Base-by-base conservation (phyloP, 148 eudicot species). In the Arbutus unedo region DNA sequence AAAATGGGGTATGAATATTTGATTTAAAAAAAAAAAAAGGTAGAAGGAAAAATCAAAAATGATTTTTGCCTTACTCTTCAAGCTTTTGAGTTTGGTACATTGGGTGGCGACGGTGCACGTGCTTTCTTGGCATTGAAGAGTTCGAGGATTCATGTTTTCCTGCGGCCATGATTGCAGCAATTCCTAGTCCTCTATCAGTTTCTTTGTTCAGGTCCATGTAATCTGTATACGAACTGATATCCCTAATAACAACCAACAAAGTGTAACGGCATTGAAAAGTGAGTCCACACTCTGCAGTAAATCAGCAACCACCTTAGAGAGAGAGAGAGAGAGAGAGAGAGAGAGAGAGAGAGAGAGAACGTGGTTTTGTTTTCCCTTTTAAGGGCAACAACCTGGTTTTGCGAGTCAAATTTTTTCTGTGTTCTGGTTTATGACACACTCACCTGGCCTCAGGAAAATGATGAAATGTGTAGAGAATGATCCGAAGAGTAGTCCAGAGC, bases 121-220 rank as follows among this genome's bases (percentile, higher is more conserved):
- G 68, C 68, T 62, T 62, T 62, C 68, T 62, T 62, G 31, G 31
- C 68, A 60, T 60, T n/a, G 66, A 60, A 60, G 66, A 60, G n/a
- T n/a, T 60, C 66, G n/a, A 60, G 31, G 31, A n/a, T 60, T 60
- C 66, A 0, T 60, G 66, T 25, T 60, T n/a, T 60, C 66, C 10
- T 60, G 66, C 10, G 7, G n/a, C 66, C 31, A 21, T 62, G 68
- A 62, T 62, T 62, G 68, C 14, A 21, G 31, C 68, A 9, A 23
- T 62, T 62, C 23, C 68, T 13, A 62, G 11, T 62, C 4, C 9
- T 62, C 68, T 62, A 62, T 62, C 14, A 8, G 38, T 31, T n/a
- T 21, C 68, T 21, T 21, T 62, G 14, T 11, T 62, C 38, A 62
- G 31, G 68, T 62, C 68, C 68, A 62, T 62, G 38, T 8, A 62